Conservation (phyloP, 768 basidiomycete species). For the Trametes coccinea region DNA sequence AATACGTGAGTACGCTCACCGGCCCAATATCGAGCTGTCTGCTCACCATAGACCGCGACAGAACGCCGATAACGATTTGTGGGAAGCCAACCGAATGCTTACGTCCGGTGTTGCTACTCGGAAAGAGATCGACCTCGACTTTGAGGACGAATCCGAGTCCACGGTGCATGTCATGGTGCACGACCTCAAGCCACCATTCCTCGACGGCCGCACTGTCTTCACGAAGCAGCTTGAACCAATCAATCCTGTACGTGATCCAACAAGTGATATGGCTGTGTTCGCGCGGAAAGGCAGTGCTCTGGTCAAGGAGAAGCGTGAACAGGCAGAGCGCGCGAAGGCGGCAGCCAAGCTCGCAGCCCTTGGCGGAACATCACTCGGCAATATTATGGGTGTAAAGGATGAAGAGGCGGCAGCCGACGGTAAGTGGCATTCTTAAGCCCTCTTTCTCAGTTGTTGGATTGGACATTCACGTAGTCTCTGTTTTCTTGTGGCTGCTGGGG, state of each 20-base stretch:
- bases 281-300: constrained; percentile 95
- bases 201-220: constrained; percentile 94
- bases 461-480: constrained; percentile 77
- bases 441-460: constrained; percentile 42
- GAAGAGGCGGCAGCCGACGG: constrained; percentile 92
- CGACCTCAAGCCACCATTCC: constrained; percentile 95
- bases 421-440: constrained; percentile 43
- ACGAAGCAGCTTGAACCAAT: constrained; percentile 97
- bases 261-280: constrained; percentile 94
- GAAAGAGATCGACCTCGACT: constrained; percentile 85
- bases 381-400: constrained; percentile 96
- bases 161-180: constrained; percentile 98
- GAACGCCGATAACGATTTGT: constrained; percentile 98
- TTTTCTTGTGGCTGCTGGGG: constrained; percentile 22
- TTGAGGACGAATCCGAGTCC: constrained; percentile 94
- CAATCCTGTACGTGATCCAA: constrained; percentile 91
- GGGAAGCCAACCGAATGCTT: constrained; percentile 98
- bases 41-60: constrained; percentile 36
- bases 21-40: not conserved
- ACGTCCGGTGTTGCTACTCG: constrained; percentile 93
- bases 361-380: constrained; percentile 92
- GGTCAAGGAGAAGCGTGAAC: constrained; percentile 94
- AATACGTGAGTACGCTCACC: constrained; percentile 67
- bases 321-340: constrained; percentile 93
- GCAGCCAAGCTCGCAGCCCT: constrained; percentile 93